Base-by-base conservation (phyloP, 331 rosid species). In the Malus hybrid region DNA sequence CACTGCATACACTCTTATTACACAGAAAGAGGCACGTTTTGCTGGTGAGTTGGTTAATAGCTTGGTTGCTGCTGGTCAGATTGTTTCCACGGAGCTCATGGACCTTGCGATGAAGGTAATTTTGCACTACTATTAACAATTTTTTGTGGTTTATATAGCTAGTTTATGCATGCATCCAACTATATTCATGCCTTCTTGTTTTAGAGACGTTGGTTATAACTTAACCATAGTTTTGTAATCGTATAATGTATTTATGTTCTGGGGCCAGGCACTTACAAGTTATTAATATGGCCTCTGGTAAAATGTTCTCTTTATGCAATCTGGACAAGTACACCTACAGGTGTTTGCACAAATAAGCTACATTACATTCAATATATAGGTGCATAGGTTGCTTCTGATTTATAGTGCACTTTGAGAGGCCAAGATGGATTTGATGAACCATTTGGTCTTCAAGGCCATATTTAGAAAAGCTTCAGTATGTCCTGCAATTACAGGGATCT, bases 61-160 rank as follows among this genome's bases (percentile, higher is more conserved):
- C 84, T 91, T 94, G 79, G 72, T 94, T 84, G 97, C 96, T 65
- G 99, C 99, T 63, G 97, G 97, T 76, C 99, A 94, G 85, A 92
- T 86, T 79, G 97, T 90, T 60, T 86, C 97, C 3, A 33, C 24
- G 68, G 99, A 94, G 80, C 83, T 94, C 88, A 94, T 88, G 96
- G 99, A 94, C 88, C 97, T 94, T 72, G 99, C 99, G 8, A 90
- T 94, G 97, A 94, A 94, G 99, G 99, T 94, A 81, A 71, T 19
- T 36, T 66, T 65, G 33, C 26, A 19, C 29, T 48, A 16, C 32
- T 67, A 5, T 30, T 34, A 18, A 46, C 61, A 68, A 28, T n/a
- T 16, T 61, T 42, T 18, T 61, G 3, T 44, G 62, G 18, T 15
- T 24, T 68, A 6, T 76, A 26, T 6, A 34, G 60, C 2, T 6